phyloP scores from a whole-genome alignment of 768 basidiomycete genomes.

The Mycena leptocephala region DNA sequence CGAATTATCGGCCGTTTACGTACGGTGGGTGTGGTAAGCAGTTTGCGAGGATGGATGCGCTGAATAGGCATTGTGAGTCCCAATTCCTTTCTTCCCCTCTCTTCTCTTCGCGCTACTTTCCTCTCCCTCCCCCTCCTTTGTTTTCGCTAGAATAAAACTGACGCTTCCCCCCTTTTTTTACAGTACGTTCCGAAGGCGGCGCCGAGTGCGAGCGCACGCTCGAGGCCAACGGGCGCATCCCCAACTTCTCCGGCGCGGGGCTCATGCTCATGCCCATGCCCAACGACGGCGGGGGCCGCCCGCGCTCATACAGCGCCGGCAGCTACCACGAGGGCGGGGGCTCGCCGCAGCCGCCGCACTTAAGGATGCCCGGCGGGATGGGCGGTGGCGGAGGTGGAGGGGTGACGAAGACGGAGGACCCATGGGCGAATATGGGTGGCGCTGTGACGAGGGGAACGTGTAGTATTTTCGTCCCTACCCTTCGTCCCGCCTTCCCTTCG shows the following conservation, averaged over 20 bases:
- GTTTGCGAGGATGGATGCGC: slow-evolving; percentile 95
- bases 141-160: too few species aligned
- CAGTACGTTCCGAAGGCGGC: slow-evolving; percentile 88
- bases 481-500: too few species aligned
- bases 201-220: slow-evolving; percentile 75
- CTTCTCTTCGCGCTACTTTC: not conserved
- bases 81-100: not conserved
- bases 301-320: slow-evolving; percentile 30
- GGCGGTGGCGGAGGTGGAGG: too few species aligned
- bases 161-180: too few species aligned
- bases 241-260: slow-evolving; percentile 20
- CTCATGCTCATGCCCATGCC: slow-evolving; percentile 24
- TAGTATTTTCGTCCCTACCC: not conserved
- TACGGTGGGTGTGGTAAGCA: slow-evolving; percentile 95
- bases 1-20: slow-evolving; percentile 92
- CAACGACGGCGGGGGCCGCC: not conserved
- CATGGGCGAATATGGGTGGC: slow-evolving; percentile 37
- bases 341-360: slow-evolving; percentile 1
- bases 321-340: slow-evolving; percentile 26
- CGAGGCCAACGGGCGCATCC: slow-evolving; percentile 44
- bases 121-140: not conserved
- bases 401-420: slow-evolving; percentile 31
- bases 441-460: not conserved
- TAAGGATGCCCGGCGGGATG: too few species aligned
- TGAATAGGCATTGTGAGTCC: slow-evolving; percentile 91